Percentiles rank a stretch among this genome's conserved stretches.
phyloP scores from a whole-genome alignment of 1,284 basidiomycete genomes.

The Cutaneotrichosporon cutaneum region DNA sequence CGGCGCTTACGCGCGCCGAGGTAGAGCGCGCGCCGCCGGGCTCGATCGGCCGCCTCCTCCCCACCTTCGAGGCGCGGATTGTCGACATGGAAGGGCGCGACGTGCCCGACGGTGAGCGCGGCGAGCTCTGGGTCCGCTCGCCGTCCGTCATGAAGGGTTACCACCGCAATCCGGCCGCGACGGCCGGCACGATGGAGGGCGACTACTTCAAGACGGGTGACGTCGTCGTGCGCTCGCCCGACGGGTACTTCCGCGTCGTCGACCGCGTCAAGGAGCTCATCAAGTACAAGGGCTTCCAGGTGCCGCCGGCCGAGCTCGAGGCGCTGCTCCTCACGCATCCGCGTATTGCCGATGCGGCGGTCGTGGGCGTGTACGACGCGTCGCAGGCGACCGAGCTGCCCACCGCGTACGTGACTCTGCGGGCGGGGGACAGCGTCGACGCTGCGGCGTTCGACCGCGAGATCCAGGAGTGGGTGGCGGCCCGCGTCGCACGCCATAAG shows the following conservation, averaged over 20 bases:
- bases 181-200: slow-evolving; percentile 27
- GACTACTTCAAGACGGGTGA: slow-evolving; percentile 85
- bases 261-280: slow-evolving; percentile 65
- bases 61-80: slow-evolving; percentile 73
- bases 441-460: slow-evolving; percentile 53
- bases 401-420: slow-evolving; percentile 41
- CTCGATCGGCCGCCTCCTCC: slow-evolving; percentile 68
- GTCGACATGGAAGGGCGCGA: slow-evolving; percentile 55
- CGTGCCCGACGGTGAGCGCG: slow-evolving; percentile 60
- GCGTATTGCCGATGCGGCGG: slow-evolving; percentile 66
- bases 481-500: slow-evolving; percentile 57
- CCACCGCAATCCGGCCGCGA: slow-evolving; percentile 14
- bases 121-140: slow-evolving; percentile 77
- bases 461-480: slow-evolving; percentile 64
- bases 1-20: slow-evolving; percentile 33
- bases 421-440: slow-evolving; percentile 2
- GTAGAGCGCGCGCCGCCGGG: not conserved
- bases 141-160: slow-evolving; percentile 57
- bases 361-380: slow-evolving; percentile 65
- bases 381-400: slow-evolving; percentile 60
- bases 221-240: slow-evolving; percentile 62
- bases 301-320: slow-evolving; percentile 63
- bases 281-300: too few relatives aligned
- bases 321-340: slow-evolving; percentile 68
- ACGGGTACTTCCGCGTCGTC: slow-evolving; percentile 57